Evolutionary conservation across 768 basidiomycete genomes (phyloP), one percentile per base, ranked within the genome.

Genomic region (Gymnopilus junonius): DNA sequence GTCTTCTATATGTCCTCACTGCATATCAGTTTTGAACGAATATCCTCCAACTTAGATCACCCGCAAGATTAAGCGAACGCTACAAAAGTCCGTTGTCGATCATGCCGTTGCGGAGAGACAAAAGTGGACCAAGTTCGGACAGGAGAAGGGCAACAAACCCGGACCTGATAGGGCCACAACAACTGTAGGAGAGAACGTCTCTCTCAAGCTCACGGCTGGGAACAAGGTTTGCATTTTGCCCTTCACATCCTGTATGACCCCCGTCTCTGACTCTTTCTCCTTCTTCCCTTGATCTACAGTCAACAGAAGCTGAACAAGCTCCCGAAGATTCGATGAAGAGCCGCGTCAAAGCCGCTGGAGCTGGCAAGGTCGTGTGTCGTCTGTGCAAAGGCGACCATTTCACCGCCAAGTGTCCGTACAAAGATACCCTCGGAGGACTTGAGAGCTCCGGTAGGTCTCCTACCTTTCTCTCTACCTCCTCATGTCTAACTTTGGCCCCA

Each of bases 381-480:
- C 80, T 97, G 59, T 99, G 97, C 81, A 94, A 97, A 74, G 97
- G 97, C 56, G 92, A 92, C 66, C 97, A 99, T 80, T 99, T 96
- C 77, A 99, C 97, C 14, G 92, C 95, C 65, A 95, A 96, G 76
- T 99, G 97, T 84, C 97, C 97, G 6, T 96, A 95, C 85, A 97
- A 95, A 79, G 95, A 98, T 70, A 91, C 92, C 8, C 85, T 99
- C 14, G 90, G 89, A 10, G 91, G 87, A 3, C 80, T 95, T 51
- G 92, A 88, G 55, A 82, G 81, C 12, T 77, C 79, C 4, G 89
- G 89, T 84, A 70, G 57, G 80, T 74, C 31, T 37, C 17, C 23
- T 37, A n/a, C n/a, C n/a, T 14, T 51, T 25, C 20, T 42, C 15
- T 58, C 46, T 25, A 61, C 15, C 23, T 34, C 31, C 14, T 32